These are phyloP conservation scores for Termitomyces sp. DNA, from an alignment of 768 basidiomycete genomes.

Conservation along the genomic window DNA sequence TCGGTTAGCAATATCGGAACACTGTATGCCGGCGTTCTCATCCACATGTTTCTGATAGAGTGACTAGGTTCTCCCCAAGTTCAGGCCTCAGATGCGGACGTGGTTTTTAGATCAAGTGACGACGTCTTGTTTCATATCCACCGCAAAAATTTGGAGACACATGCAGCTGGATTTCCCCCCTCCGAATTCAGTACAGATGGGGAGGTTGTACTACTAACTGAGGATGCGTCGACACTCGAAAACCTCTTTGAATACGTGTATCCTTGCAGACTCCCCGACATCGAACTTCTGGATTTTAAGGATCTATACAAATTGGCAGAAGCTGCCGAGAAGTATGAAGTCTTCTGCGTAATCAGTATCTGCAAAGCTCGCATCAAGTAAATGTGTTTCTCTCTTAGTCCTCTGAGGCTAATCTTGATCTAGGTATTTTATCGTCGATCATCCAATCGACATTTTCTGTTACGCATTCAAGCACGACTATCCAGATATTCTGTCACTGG, in stretches of 20 bases:
- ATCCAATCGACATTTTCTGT: not conserved
- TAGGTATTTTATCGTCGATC: not conserved
- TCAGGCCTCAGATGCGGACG: conserved; percentile 13
- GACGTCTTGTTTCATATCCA: not conserved
- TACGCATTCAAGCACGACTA: not conserved
- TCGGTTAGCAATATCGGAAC: too few species aligned
- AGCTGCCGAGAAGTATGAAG: not conserved
- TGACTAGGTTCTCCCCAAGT: too few species aligned
- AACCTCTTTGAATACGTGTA: not conserved
- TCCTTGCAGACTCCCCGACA: not conserved
- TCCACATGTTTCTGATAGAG: too few species aligned
- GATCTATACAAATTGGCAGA: not conserved
- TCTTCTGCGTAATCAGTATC: not conserved
- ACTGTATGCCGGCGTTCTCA: too few species aligned
- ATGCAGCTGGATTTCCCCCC: not conserved
- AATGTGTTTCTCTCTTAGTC: too few species aligned
- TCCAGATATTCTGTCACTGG: not conserved
- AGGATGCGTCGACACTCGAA: not conserved
- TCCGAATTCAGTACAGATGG: not conserved
- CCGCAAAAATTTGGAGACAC: not conserved
- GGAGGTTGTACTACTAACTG: not conserved
- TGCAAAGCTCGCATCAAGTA: not conserved
- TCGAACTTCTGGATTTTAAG: not conserved
- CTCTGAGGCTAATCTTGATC: too few species aligned
- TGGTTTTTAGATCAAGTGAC: not conserved